These are phyloP conservation scores for Alternaria ethzedia DNA, from an alignment of 2,329 filamentous ascomycete genomes.

Conservation along the genomic window DNA sequence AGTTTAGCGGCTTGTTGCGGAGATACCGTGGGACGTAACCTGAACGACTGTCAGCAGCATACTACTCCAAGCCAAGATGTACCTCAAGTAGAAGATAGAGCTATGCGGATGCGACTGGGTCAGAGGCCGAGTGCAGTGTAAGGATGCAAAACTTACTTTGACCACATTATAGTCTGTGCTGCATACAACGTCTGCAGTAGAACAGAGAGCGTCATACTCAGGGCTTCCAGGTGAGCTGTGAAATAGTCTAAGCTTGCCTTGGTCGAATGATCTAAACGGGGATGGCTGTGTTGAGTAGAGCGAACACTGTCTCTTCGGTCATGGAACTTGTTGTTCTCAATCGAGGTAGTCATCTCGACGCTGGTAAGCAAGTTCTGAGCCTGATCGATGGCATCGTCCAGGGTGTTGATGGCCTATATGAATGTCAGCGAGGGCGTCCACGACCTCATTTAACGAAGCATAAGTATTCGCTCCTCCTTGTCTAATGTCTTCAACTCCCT, in stretches of 20 bases:
- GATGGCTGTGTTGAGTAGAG: not conserved
- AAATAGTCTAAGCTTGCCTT: conserved; percentile 41
- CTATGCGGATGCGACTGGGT: not conserved
- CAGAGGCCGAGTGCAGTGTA: not conserved
- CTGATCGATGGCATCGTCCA: conserved; percentile 44
- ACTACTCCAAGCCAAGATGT: not conserved
- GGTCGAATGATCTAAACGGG: conserved; percentile 15
- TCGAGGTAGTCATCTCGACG: conserved; percentile 32
- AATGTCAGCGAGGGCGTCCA: conserved; percentile 10
- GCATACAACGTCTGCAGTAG: conserved; percentile 48
- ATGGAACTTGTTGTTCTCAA: conserved; percentile 5
- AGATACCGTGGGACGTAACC: conserved; percentile 40
- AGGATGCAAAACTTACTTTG: conserved; percentile 35
- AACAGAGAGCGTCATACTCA: conserved; percentile 47
- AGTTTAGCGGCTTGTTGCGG: conserved; percentile 40
- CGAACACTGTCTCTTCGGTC: conserved; percentile 6
- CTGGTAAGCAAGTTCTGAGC: conserved; percentile 36
- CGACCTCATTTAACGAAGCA: not conserved
- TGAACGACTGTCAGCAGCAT: conserved; percentile 11
- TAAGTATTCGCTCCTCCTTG: not conserved
- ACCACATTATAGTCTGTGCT: conserved; percentile 48
- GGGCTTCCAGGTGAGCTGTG: conserved; percentile 41
- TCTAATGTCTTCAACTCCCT: not conserved
- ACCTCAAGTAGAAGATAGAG: not conserved
- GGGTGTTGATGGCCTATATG: conserved; percentile 38